Evolutionary conservation across 73 alveolate genomes (phyloP).

Genomic region (Paramecium sexaurelia): DNA sequence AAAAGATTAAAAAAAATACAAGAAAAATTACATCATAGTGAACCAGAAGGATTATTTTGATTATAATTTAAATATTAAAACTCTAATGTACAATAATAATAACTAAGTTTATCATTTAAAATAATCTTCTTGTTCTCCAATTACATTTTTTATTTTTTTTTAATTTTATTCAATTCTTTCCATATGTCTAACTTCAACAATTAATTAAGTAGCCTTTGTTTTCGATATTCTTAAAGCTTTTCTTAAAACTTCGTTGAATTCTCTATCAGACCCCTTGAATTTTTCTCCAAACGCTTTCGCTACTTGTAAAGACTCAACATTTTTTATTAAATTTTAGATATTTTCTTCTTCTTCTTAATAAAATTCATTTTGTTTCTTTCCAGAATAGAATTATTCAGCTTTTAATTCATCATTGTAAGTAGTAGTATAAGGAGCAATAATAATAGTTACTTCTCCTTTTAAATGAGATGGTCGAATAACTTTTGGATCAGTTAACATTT

Average conservation of each 20-base stretch:
- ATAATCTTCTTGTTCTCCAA: not conserved
- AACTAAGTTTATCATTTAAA: not conserved
- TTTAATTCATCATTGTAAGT: constrained; percentile 63
- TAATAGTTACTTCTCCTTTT: constrained; percentile 87
- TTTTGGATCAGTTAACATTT: constrained; percentile 53
- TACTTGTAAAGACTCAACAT: not conserved
- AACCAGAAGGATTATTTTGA: constrained; percentile 39
- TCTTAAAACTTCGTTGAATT: not conserved
- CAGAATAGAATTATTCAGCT: constrained; percentile 10
- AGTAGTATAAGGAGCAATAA: constrained; percentile 76
- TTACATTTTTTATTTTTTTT: not conserved
- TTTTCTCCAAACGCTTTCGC: constrained; percentile 14
- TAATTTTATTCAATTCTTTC: not conserved
- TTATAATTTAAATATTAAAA: not conserved
- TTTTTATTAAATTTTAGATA: not conserved
- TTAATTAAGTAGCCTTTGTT: constrained; percentile 15
- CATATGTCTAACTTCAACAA: constrained; percentile 28
- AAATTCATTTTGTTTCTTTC: not conserved
- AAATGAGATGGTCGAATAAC: constrained; percentile 50
- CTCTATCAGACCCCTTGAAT: not conserved
- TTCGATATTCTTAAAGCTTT: constrained; percentile 13
- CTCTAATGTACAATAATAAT: not conserved
- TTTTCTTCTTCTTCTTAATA: constrained; percentile 12
- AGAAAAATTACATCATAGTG: constrained; percentile 11
- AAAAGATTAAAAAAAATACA: constrained; percentile 27